Evolutionary conservation across 148 eudicot species (phyloP).

Genomic region (Cornus suecica): DNA sequence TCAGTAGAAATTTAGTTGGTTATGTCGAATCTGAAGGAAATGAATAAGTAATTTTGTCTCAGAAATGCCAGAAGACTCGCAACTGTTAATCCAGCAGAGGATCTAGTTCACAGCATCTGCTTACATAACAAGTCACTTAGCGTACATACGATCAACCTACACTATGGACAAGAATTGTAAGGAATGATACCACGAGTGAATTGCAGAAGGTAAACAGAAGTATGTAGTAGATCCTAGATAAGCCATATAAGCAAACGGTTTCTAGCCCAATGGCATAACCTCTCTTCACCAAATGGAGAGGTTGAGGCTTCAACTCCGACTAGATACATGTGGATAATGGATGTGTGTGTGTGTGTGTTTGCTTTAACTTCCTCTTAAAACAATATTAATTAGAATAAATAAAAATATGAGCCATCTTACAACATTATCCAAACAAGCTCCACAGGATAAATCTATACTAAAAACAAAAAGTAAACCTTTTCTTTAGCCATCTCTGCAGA

Average conservation of each 20-base stretch:
- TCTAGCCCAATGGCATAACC: no score
- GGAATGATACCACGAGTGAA: not conserved
- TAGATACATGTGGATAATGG: no score
- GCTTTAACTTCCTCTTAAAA: no score
- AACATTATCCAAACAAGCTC: not conserved
- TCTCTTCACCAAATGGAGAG: no score
- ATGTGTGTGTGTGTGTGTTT: no score
- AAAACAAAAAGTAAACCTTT: constrained; percentile 44
- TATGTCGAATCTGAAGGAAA: not conserved
- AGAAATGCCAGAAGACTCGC: not conserved
- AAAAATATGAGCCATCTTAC: no score
- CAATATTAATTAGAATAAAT: no score
- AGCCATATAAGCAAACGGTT: not conserved
- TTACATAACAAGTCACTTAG: no score
- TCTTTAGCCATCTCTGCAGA: constrained; percentile 88
- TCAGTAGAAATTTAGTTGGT: not conserved
- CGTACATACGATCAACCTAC: no score
- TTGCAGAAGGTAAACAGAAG: not conserved
- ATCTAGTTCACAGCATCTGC: no score
- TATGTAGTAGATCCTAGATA: not conserved
- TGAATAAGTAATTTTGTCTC: not conserved
- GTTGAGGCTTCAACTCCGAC: no score
- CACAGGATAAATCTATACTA: not conserved
- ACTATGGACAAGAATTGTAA: not conserved
- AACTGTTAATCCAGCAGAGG: no score